phyloP scores from a whole-genome alignment of 805 yeast species.

The Suhomyces emberorum region DNA sequence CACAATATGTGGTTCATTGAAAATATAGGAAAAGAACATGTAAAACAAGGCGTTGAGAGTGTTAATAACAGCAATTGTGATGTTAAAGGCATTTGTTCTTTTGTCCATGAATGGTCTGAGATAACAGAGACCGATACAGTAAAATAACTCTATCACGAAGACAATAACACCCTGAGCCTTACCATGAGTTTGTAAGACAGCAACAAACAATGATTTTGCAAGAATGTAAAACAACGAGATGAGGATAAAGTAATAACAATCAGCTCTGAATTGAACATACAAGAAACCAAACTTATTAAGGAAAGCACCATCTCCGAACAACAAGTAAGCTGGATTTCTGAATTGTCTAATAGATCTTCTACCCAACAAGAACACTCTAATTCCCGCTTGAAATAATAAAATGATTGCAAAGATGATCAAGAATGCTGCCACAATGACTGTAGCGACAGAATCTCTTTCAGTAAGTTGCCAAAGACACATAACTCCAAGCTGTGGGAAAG shows the following conservation, averaged over 20 bases:
- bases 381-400: slow-evolving; percentile 68
- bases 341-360: slow-evolving; percentile 64
- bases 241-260: slow-evolving; percentile 76
- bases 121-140: slow-evolving; percentile 62
- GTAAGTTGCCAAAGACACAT: slow-evolving; percentile 89
- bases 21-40: slow-evolving; percentile 81
- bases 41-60: slow-evolving; percentile 82
- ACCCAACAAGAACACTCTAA: slow-evolving; percentile 73
- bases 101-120: slow-evolving; percentile 91
- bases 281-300: slow-evolving; percentile 88
- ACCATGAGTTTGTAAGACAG: slow-evolving; percentile 78
- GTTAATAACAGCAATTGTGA: slow-evolving; percentile 75
- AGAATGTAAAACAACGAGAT: slow-evolving; percentile 64
- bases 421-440: slow-evolving; percentile 74
- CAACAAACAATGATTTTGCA: slow-evolving; percentile 77
- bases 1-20: slow-evolving; percentile 82
- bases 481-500: slow-evolving; percentile 83
- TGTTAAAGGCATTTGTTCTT: slow-evolving; percentile 90
- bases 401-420: slow-evolving; percentile 56
- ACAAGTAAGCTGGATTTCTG: slow-evolving; percentile 87
- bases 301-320: slow-evolving; percentile 78
- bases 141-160: slow-evolving; percentile 70
- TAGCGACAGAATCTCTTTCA: slow-evolving; percentile 77
- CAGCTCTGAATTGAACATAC: slow-evolving; percentile 88
- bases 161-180: slow-evolving; percentile 76